Evolutionary conservation across 192 early-diverging fungal genomes (phyloP).

Genomic region (Podila minutissima): DNA sequence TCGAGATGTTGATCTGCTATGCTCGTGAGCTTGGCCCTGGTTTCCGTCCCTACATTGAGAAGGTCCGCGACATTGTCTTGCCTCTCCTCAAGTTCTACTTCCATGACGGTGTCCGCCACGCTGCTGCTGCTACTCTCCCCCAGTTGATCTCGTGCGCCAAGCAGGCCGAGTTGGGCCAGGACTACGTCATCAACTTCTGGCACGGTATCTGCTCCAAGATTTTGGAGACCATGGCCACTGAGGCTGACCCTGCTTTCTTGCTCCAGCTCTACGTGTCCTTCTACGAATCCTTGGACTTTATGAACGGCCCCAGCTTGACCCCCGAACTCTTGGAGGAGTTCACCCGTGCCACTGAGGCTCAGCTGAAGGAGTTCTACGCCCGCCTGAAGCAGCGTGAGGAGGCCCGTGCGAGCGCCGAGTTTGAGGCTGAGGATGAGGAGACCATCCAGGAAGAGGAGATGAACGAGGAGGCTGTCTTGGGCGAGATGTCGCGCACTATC

Average conservation of each 20-base stretch:
- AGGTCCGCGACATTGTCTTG: conserved; percentile 84
- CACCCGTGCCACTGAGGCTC: conserved; percentile 69
- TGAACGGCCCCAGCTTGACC: conserved; percentile 72
- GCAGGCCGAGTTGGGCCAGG: conserved; percentile 54
- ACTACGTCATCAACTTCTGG: conserved; percentile 75
- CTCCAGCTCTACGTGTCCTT: conserved; percentile 82
- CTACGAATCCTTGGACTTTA: conserved; percentile 71
- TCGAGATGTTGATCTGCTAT: conserved; percentile 97
- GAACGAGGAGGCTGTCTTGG: conserved; percentile 79
- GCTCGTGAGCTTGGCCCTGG: conserved; percentile 89
- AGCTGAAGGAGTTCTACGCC: conserved; percentile 77
- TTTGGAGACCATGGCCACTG: conserved; percentile 76
- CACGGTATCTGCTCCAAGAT: conserved; percentile 74
- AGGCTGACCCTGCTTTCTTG: conserved; percentile 83
- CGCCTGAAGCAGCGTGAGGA: conserved; percentile 78
- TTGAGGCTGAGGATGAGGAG: conserved; percentile 93
- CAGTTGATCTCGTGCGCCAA: conserved; percentile 73
- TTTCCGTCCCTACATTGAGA: conserved; percentile 87
- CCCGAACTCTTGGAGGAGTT: conserved; percentile 74
- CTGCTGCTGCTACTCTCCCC: conserved; percentile 86
- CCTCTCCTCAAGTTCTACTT: conserved; percentile 96
- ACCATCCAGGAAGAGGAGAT: conserved; percentile 81
- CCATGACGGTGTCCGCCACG: conserved; percentile 94
- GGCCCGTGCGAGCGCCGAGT: conserved; percentile 74
- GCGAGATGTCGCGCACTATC: conserved; percentile 82